Evolutionary conservation across 2,329 filamentous ascomycete genomes (phyloP).

Genomic region (Phyllachora maydis): DNA sequence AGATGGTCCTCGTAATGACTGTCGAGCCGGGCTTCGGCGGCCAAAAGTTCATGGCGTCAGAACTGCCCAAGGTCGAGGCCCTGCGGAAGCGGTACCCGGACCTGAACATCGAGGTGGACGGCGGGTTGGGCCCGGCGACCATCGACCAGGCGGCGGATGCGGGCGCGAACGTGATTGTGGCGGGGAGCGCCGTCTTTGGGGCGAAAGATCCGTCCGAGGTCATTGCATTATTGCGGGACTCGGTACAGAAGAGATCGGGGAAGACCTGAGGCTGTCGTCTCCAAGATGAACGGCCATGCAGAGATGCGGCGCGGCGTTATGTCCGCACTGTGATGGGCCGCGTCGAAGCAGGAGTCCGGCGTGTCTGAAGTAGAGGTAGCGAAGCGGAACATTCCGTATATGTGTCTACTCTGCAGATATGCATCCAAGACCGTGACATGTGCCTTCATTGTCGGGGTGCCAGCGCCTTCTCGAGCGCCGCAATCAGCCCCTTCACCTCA

Average conservation of each 20-base stretch:
- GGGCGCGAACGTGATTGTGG: slow-evolving; percentile 94
- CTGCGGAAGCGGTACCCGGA: slow-evolving; percentile 72
- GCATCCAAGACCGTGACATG: slow-evolving; percentile 1
- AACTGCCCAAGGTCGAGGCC: slow-evolving; percentile 81
- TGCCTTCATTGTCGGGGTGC: neutral
- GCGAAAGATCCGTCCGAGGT: slow-evolving; percentile 75
- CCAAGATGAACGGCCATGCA: too few relatives aligned
- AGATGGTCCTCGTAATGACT: slow-evolving; percentile 99
- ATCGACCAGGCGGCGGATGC: slow-evolving; percentile 90
- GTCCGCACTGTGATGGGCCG: too few relatives aligned
- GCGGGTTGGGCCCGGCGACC: slow-evolving; percentile 69
- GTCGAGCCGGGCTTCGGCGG: slow-evolving; percentile 94
- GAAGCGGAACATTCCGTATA: too few relatives aligned
- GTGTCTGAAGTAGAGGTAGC: too few relatives aligned
- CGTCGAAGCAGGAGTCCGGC: too few relatives aligned
- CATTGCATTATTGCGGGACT: slow-evolving; percentile 58
- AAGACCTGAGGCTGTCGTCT: too few relatives aligned
- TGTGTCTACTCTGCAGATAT: too few relatives aligned
- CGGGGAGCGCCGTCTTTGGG: slow-evolving; percentile 88
- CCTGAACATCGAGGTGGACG: slow-evolving; percentile 89
- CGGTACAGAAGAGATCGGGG: slow-evolving; percentile 43
- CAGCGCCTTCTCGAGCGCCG: slow-evolving; percentile 21
- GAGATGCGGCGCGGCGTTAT: too few relatives aligned
- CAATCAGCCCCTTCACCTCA: slow-evolving; percentile 30
- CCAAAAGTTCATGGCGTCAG: slow-evolving; percentile 94